These are phyloP conservation scores for Solanum hybrid DNA, from an alignment of 305 asterid species.

Conservation along the genomic window DNA sequence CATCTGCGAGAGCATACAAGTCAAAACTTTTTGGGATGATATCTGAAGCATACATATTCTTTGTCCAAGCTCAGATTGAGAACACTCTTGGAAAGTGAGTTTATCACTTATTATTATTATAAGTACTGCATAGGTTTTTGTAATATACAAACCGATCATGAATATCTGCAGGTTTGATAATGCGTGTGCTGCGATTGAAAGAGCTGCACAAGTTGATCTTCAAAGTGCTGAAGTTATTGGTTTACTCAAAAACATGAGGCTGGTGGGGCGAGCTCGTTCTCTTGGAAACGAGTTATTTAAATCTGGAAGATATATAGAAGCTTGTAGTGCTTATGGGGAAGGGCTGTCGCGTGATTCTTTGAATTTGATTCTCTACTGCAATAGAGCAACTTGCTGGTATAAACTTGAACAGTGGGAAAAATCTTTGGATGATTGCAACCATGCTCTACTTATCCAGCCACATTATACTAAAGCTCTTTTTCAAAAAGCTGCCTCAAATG, in stretches of 20 bases:
- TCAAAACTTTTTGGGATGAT: conserved; percentile 55
- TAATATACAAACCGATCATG: neutral
- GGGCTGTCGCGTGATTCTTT: conserved; percentile 66
- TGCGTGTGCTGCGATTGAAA: conserved; percentile 50
- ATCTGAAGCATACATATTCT: conserved; percentile 51
- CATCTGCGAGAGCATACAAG: conserved; percentile 13
- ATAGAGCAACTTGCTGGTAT: conserved; percentile 93
- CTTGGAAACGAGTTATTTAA: conserved; percentile 83
- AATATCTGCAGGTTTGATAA: conserved; percentile 50
- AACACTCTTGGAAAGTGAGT: conserved; percentile 72
- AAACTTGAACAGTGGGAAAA: conserved; percentile 34
- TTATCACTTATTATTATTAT: neutral
- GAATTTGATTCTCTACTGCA: conserved; percentile 75
- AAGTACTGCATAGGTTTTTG: neutral
- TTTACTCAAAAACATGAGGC: conserved; percentile 38
- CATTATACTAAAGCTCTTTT: too few species aligned
- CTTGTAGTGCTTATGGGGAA: conserved; percentile 74
- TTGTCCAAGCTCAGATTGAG: conserved; percentile 58
- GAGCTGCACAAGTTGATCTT: conserved; percentile 55
- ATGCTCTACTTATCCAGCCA: too few species aligned
- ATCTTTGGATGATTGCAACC: too few species aligned
- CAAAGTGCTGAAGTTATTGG: conserved; percentile 37
- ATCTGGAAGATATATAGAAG: conserved; percentile 79
- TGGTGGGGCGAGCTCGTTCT: conserved; percentile 60
- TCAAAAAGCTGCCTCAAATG: too few species aligned